Evolutionary conservation across 768 basidiomycete species (phyloP).

Genomic region (Xerocomellus intermedius): DNA sequence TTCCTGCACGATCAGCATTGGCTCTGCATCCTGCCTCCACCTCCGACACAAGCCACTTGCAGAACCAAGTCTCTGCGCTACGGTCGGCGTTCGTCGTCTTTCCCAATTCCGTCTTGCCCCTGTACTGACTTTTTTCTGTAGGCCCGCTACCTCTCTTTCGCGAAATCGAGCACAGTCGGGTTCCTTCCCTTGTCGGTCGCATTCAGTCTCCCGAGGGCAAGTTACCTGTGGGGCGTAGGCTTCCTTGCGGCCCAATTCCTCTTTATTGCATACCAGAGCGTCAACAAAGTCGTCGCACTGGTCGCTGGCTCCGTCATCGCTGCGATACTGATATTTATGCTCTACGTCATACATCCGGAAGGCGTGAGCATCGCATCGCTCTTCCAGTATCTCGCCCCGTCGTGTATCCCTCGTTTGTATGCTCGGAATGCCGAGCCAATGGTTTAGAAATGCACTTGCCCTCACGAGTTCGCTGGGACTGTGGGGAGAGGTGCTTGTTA

Average conservation of each 20-base stretch:
- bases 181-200: conserved; percentile 50
- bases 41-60: conserved; percentile 24
- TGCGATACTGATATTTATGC: conserved; percentile 4
- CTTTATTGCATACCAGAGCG: conserved; percentile 9
- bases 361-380: background rate
- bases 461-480: too few species aligned
- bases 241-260: conserved; percentile 31
- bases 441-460: conserved; percentile 5
- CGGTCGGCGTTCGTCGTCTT: conserved; percentile 45
- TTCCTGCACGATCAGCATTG: conserved; percentile 26
- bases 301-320: conserved; percentile 6
- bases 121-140: conserved; percentile 16
- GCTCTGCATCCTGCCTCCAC: conserved; percentile 29
- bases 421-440: background rate
- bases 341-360: conserved; percentile 14
- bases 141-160: conserved; percentile 31
- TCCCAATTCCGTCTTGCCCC: background rate
- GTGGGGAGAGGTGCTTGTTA: too few species aligned
- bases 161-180: conserved; percentile 39
- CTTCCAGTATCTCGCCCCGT: conserved; percentile 1
- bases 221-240: conserved; percentile 48
- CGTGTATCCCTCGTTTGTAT: conserved; percentile 7
- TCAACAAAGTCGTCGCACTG: conserved; percentile 11
- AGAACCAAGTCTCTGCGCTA: conserved; percentile 32
- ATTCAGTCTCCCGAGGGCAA: conserved; percentile 52